A percentile compares a stretch with the other conserved stretches of the same genome.
phyloP scores from a whole-genome alignment of 2,329 filamentous ascomycete species.

The Dactylellina cionopaga region DNA sequence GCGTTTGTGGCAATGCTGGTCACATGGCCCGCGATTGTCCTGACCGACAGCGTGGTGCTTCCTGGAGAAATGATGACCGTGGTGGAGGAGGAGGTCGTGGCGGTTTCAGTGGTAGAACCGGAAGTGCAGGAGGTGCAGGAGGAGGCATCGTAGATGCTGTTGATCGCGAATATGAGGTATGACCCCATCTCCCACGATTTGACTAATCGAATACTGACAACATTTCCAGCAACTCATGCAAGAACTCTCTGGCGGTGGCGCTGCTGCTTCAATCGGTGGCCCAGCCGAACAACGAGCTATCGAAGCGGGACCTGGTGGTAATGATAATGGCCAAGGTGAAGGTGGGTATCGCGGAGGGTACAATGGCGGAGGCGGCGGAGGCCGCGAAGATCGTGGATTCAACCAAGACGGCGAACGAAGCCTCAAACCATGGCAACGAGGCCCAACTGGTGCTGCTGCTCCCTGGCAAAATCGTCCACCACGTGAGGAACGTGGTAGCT shows the following conservation, averaged over 20 bases:
- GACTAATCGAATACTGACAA: conserved; percentile 62
- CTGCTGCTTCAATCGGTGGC: conserved; percentile 64
- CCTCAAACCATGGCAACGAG: conserved; percentile 87
- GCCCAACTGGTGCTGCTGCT: conserved; percentile 82
- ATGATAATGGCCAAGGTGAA: conserved; percentile 63
- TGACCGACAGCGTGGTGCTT: conserved; percentile 87
- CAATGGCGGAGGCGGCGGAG: conserved; percentile 51
- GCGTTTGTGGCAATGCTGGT: conserved; percentile 95
- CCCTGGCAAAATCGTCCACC: conserved; percentile 72
- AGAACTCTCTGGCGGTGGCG: conserved; percentile 82
- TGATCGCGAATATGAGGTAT: conserved; percentile 93
- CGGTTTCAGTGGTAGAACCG: conserved; percentile 61
- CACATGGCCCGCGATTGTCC: conserved; percentile 99
- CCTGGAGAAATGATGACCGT: conserved; percentile 80
- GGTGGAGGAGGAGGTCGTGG: conserved; percentile 59
- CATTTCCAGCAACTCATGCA: conserved; percentile 85
- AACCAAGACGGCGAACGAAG: conserved; percentile 63
- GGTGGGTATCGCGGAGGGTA: conserved; percentile 54
- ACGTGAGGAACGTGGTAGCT: conserved; percentile 66
- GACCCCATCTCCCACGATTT: conserved; percentile 58
- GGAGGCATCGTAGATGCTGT: conserved; percentile 78
- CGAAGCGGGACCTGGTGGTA: conserved; percentile 77
- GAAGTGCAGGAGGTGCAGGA: conserved; percentile 76
- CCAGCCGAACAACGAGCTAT: conserved; percentile 75
- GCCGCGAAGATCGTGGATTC: conserved; percentile 47